Conservation (phyloP, 116 monocot species). For the Iris pallida region DNA sequence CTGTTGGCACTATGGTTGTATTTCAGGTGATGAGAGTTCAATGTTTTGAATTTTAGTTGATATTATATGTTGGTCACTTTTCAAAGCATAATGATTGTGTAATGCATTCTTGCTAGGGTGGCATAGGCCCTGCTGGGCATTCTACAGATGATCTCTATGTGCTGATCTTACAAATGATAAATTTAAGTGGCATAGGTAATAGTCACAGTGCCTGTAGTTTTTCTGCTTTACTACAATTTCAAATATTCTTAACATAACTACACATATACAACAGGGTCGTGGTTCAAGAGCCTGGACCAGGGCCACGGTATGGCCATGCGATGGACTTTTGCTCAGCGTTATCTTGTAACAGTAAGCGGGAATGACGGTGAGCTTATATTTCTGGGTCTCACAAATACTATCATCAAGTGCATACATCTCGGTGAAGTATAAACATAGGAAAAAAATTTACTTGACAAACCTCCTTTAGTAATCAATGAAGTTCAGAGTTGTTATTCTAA, state of each 20-base stretch:
- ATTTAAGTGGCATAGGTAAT: conserved; percentile 87
- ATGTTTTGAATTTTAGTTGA: not conserved
- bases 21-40: conserved; percentile 53
- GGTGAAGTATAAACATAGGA: no score
- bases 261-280: conserved; percentile 43
- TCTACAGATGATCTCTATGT: conserved; percentile 93
- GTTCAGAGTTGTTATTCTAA: no score
- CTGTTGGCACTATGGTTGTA: conserved; percentile 85
- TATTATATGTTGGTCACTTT: not conserved
- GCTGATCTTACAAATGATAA: conserved; percentile 79
- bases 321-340: conserved; percentile 91
- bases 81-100: not conserved
- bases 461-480: no score
- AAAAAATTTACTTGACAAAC: no score
- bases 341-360: conserved; percentile 79
- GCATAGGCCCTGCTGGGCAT: conserved; percentile 90
- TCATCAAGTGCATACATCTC: no score
- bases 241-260: not conserved
- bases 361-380: conserved; percentile 64
- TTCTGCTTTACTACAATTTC: not conserved
- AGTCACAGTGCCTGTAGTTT: not conserved
- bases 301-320: conserved; percentile 91
- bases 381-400: not conserved
- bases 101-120: conserved; percentile 46
- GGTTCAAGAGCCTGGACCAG: conserved; percentile 83